Conservation (phyloP, 2,329 filamentous ascomycete species). For the Penicillium sp. region DNA sequence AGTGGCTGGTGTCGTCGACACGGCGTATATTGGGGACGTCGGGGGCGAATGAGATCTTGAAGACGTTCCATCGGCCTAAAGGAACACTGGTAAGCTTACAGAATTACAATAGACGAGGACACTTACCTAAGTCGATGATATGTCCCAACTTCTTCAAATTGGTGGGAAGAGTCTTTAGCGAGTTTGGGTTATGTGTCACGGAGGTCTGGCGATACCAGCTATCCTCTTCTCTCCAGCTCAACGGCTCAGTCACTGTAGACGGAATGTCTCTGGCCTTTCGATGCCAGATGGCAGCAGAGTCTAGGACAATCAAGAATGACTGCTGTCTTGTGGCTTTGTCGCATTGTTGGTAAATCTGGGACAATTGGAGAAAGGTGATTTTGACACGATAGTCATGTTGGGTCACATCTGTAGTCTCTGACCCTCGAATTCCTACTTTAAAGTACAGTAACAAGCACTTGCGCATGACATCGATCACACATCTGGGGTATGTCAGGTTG, state of each 20-base stretch:
- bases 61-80: conserved; percentile 61
- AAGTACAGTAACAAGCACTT: conserved; percentile 50
- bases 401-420: background rate
- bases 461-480: conserved; percentile 45
- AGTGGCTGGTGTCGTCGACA: conserved; percentile 17
- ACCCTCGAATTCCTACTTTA: conserved; percentile 28
- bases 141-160: conserved; percentile 50
- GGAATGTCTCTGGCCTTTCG: conserved; percentile 36
- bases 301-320: conserved; percentile 41
- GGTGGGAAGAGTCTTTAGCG: conserved; percentile 38
- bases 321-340: conserved; percentile 16
- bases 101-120: too few species aligned
- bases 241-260: conserved; percentile 43
- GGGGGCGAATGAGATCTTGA: conserved; percentile 50
- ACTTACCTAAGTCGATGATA: conserved; percentile 59
- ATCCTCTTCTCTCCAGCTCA: conserved; percentile 56
- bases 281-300: conserved; percentile 48
- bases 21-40: conserved; percentile 3
- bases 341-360: conserved; percentile 36
- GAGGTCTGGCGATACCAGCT: conserved; percentile 65
- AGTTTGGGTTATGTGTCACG: conserved; percentile 50
- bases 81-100: conserved; percentile 6
- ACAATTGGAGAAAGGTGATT: conserved; percentile 47
- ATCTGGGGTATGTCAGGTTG: conserved; percentile 22
- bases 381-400: conserved; percentile 42